Base-by-base conservation (phyloP, 495 filamentous ascomycete genomes). In the Aspergillus conjunctus region DNA sequence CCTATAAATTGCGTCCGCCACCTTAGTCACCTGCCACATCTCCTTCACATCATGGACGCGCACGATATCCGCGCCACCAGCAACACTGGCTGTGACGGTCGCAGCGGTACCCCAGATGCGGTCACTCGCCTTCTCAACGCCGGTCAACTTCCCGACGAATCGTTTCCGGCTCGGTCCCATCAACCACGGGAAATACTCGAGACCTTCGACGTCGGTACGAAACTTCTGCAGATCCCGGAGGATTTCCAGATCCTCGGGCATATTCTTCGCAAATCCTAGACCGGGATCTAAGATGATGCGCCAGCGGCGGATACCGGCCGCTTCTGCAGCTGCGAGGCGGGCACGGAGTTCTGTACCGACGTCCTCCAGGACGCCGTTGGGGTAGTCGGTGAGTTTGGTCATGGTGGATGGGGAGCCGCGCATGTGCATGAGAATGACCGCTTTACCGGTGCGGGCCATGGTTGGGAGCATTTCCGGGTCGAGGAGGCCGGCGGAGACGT, bases 251-350 rank as follows among this genome's bases (percentile, higher is more conserved):
- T 96, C 96, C 69, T 96, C 89, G 20, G 79, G 78, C 62, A 84
- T 81, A 2, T 83, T 83, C 76, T 98, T 98, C 21, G 94, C 91
- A 62, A 98, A 98, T 0, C 94, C 94, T 10, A 98, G 84, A 0
- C 94, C 94, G 0, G 94, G 94, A 66, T 98, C 94, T 3, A 98
- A 84, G 46, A 98, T 88, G 49, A 98, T 93, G 45, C 94, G 89
- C 94, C 94, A 98, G 12, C 93, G 85, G 0, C 89, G 80, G 8
- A 98, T 83, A 1, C 94, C 94, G 2, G 91, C 91, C 39, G 77
- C 83, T 73, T 96, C 88, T 12, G 94, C 94, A 0, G 86, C 91
- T 0, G 73, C 76, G 20, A 98, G 82, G 6, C 92, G 87, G 3
- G 65, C 79, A 5, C 81, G 77, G 6, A 98, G 81, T 69, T 98